Evolutionary conservation across 805 yeast species (phyloP), one percentile per base, ranked within the genome.

Genomic region (Sugiyamaella smithiae): DNA sequence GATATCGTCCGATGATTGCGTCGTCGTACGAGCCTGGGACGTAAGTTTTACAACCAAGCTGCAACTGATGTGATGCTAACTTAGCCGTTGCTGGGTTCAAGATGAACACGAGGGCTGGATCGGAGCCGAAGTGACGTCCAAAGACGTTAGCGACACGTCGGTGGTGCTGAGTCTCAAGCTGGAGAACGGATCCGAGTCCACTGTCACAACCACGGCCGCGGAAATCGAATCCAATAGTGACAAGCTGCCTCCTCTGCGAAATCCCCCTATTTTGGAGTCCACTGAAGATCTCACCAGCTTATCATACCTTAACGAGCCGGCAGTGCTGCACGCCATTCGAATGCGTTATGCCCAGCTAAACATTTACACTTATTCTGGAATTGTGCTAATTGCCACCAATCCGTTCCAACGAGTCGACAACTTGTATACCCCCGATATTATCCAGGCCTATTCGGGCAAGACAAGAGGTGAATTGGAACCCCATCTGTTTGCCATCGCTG

Each of bases 391-490:
- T 62, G 99, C 99, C 17, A 84, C 95, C 1, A 91, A 91, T 66
- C 99, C 99, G 8, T 91, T 91, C 68, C 97, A 88, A 65, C 77
- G 85, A 57, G 88, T 89, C 37, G 98, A 91, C 66, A 90, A 87
- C 61, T 73, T 91, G 43, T 91, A 91, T 67, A 84, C 96, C 2
- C 87, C 85, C 35, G 96, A 91, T 60, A 86, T 91, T 66, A 88
- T 91, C 51, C 97, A 91, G 67, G 91, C 96, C 16, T 91, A 91
- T 65, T 88, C 96, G 7, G 95, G 96, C 20, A 87, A 85, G 63
- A 80, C 87, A 62, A 77, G 97, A 63, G 98, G 97, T 40, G 98
- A 91, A 66, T 78, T 88, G 56, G 98, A 93, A 61, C 99, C 99
- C 4, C 99, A 91, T 73, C 74, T 91, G 64, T 91, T 91, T 67